phyloP scores from a whole-genome alignment of 176 grass and related monocot genomes.

The Eleusine coracana region DNA sequence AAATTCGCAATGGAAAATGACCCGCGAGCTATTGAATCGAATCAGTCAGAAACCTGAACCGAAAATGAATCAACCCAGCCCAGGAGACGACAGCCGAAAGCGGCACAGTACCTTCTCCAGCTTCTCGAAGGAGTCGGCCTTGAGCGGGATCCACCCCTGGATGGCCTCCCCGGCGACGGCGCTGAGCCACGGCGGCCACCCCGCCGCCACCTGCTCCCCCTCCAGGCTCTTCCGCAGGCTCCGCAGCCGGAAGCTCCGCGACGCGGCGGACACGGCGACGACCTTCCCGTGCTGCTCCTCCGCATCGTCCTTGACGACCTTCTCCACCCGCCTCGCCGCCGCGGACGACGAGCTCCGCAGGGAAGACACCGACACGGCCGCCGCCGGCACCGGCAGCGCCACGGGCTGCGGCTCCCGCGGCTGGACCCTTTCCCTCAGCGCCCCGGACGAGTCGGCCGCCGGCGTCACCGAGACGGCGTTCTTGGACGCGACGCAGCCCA shows the following conservation, averaged over 20 bases:
- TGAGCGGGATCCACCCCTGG: constrained; percentile 93
- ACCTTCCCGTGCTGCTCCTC: constrained; percentile 42
- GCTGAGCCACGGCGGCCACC: constrained; percentile 97
- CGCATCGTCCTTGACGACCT: constrained; percentile 47
- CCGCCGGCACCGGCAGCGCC: constrained; percentile 4
- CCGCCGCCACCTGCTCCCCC: constrained; percentile 93
- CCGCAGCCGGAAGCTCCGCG: constrained; percentile 64
- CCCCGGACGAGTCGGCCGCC: constrained; percentile 57
- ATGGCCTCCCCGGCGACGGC: constrained; percentile 90
- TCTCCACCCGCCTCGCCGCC: constrained; percentile 43
- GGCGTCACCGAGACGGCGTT: constrained; percentile 71
- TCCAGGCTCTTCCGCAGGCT: constrained; percentile 82
- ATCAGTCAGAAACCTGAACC: constrained; percentile 21
- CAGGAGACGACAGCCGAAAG: constrained; percentile 20
- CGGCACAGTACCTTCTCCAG: constrained; percentile 77
- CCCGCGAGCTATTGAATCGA: constrained; percentile 36
- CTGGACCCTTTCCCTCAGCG: constrained; percentile 21
- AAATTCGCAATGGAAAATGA: constrained; percentile 42
- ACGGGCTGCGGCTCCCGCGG: background rate
- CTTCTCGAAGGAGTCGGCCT: constrained; percentile 84
- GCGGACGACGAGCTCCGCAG: constrained; percentile 37
- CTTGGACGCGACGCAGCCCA: constrained; percentile 96
- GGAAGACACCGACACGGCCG: background rate
- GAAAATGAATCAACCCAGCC: constrained; percentile 13
- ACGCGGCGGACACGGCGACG: constrained; percentile 19